Evolutionary conservation across 768 basidiomycete genomes (phyloP).

Genomic region (Amanita subjunquillea): DNA sequence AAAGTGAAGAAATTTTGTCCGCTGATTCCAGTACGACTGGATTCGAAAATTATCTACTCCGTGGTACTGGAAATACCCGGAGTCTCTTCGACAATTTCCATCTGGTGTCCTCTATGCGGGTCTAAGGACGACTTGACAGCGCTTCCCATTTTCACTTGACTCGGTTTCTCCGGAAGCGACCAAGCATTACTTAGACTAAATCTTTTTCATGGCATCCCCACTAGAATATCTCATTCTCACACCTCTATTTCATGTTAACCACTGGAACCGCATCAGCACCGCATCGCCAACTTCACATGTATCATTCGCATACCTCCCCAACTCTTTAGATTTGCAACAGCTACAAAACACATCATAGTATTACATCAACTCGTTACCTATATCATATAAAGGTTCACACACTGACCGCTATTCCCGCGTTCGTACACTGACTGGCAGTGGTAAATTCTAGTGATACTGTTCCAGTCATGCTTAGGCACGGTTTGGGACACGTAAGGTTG

Average conservation of each 20-base stretch:
- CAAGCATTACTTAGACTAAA: not conserved
- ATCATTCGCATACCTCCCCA: not conserved
- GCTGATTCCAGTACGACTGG: conserved; percentile 23
- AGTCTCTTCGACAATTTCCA: conserved; percentile 18
- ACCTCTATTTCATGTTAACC: not conserved
- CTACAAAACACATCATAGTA: not conserved
- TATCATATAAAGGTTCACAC: not conserved
- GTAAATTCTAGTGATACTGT: no score
- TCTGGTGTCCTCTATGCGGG: conserved; percentile 2
- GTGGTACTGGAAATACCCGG: conserved; percentile 28
- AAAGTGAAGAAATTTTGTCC: conserved; percentile 22
- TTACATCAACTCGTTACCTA: not conserved
- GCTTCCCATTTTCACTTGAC: not conserved
- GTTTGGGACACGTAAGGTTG: not conserved
- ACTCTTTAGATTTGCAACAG: not conserved
- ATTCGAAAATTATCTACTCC: conserved; percentile 30
- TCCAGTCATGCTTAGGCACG: not conserved
- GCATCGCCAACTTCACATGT: not conserved
- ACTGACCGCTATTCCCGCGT: not conserved
- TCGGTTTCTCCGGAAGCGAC: not conserved
- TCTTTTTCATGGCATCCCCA: not conserved
- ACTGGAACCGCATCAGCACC: conserved; percentile 1
- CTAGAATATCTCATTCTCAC: not conserved
- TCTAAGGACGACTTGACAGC: not conserved
- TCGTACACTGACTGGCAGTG: no score